Evolutionary conservation across 1,139 yeast species (phyloP).

Genomic region (Taphrina betulina): DNA sequence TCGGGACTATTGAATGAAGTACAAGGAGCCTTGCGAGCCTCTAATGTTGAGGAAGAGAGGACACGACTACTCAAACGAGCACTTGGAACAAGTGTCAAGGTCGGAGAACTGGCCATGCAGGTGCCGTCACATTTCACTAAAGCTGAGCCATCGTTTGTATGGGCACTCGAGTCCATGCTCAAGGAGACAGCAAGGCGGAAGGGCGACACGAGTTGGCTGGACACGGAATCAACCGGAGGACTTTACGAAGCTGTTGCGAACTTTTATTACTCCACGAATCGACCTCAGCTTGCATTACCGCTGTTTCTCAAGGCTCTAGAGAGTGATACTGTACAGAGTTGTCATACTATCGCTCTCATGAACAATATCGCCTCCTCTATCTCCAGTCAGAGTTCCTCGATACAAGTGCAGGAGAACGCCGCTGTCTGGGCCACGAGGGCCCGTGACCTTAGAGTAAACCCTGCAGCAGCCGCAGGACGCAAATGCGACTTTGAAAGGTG

Average conservation of each 20-base stretch:
- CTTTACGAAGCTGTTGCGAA: conserved; percentile 23
- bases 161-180: conserved; percentile 27
- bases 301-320: conserved; percentile 24
- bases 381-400: conserved; percentile 7
- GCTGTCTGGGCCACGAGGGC: conserved; percentile 18
- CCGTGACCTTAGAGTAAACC: conserved; percentile 14
- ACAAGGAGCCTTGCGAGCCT: conserved; percentile 2
- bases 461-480: neutral
- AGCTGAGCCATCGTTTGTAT: conserved; percentile 17
- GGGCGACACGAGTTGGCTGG: conserved; percentile 27
- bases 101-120: conserved; percentile 13
- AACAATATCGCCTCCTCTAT: conserved; percentile 27
- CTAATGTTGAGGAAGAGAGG: conserved; percentile 1
- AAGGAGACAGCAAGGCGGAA: conserved; percentile 6
- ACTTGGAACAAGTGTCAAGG: conserved; percentile 26
- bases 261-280: conserved; percentile 10
- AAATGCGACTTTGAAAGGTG: conserved; percentile 23
- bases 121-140: neutral
- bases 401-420: conserved; percentile 25
- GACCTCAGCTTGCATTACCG: conserved; percentile 15
- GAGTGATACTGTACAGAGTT: neutral
- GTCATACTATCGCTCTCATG: conserved; percentile 25
- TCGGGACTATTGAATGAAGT: conserved; percentile 17
- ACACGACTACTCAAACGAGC: conserved; percentile 18
- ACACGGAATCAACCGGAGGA: conserved; percentile 10